Evolutionary conservation across 1,284 basidiomycete species (phyloP).

Genomic region (Cutaneotrichosporon arboriforme): DNA sequence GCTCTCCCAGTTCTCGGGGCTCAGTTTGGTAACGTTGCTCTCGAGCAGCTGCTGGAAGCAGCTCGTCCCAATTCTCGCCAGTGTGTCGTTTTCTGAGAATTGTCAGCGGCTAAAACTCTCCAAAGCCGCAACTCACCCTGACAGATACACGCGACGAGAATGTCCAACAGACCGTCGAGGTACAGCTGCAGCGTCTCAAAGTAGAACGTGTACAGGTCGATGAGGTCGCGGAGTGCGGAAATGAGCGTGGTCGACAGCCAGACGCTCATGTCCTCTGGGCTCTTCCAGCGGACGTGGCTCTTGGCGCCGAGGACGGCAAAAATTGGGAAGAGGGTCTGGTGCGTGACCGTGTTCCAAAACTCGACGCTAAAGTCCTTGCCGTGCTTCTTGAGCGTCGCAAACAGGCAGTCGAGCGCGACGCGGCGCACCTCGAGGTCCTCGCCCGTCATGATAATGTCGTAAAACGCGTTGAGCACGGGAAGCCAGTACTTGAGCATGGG

Average conservation of each 20-base stretch:
- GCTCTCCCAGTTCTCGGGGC: constrained; percentile 78
- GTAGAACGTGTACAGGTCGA: constrained; percentile 94
- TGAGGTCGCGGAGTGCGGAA: constrained; percentile 89
- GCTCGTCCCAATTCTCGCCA: constrained; percentile 95
- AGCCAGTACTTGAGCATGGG: constrained; percentile 95
- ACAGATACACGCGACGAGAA: constrained; percentile 95
- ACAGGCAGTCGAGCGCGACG: constrained; percentile 91
- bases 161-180: constrained; percentile 83
- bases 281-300: constrained; percentile 80
- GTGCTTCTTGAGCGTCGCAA: constrained; percentile 86
- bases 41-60: constrained; percentile 95
- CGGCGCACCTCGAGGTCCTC: constrained; percentile 97
- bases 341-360: constrained; percentile 98
- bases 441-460: constrained; percentile 99
- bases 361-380: constrained; percentile 80
- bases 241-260: constrained; percentile 99
- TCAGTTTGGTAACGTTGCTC: constrained; percentile 86
- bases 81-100: constrained; percentile 90
- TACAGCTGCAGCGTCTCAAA: constrained; percentile 87
- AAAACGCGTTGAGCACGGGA: constrained; percentile 92
- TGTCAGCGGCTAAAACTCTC: constrained; percentile 51
- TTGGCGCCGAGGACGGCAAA: constrained; percentile 75
- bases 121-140: constrained; percentile 63
- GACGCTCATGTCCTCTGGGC: constrained; percentile 98
- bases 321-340: constrained; percentile 96